A percentile compares a stretch with the other conserved stretches of the same genome.
phyloP scores from a whole-genome alignment of 305 asterid species.

The Fraxinus xanthoxyloides region DNA sequence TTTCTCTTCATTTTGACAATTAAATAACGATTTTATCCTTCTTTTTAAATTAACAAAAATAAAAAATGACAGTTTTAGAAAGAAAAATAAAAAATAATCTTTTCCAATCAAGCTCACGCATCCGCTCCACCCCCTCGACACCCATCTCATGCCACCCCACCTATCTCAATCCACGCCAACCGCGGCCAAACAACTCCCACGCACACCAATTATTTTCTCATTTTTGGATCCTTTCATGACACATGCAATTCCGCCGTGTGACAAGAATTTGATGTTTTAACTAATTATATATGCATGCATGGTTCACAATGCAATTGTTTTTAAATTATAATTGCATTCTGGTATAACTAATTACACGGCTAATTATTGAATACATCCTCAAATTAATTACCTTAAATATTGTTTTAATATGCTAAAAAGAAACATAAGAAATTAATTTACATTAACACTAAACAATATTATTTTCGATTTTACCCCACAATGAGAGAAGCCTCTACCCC shows the following conservation, averaged over 20 bases:
- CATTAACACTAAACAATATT: too few species aligned
- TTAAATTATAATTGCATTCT: neutral
- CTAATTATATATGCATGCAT: conserved; percentile 9
- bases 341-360: neutral
- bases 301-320: neutral
- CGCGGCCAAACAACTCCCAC: neutral
- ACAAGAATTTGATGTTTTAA: conserved; percentile 26
- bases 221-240: neutral
- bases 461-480: neutral
- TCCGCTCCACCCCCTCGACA: neutral
- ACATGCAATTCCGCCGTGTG: conserved; percentile 17
- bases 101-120: neutral
- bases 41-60: neutral
- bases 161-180: neutral
- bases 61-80: too few species aligned
- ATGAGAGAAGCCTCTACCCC: too few species aligned
- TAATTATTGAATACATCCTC: neutral
- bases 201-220: neutral
- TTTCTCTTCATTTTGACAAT: neutral
- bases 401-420: neutral
- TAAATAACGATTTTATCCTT: neutral
- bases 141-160: neutral
- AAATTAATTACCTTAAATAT: neutral
- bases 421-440: neutral
- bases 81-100: neutral